These are phyloP conservation scores for Ceratocystis colombiana DNA, from an alignment of 2,329 filamentous ascomycete genomes.

Conservation along the genomic window DNA sequence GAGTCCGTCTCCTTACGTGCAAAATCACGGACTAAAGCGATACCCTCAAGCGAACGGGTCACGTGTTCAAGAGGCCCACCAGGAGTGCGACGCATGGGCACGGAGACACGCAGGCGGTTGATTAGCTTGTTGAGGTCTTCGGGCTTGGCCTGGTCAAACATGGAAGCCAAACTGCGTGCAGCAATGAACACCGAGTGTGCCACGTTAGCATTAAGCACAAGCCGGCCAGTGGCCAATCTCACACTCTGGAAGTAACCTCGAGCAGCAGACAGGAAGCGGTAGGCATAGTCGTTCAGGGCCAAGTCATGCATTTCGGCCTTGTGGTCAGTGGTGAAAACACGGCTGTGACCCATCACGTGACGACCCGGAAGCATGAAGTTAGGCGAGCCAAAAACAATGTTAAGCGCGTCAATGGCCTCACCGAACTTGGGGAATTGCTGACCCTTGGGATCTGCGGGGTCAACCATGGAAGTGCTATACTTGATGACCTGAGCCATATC, in stretches of 20 bases:
- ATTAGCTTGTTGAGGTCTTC: constrained; percentile 44
- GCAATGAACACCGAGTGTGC: constrained; percentile 42
- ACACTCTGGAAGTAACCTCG: constrained; percentile 49
- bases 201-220: constrained; percentile 48
- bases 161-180: constrained; percentile 26
- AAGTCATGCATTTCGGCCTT: constrained; percentile 18
- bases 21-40: constrained; percentile 16
- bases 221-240: constrained; percentile 43
- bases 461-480: constrained; percentile 39
- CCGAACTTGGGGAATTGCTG: constrained; percentile 41
- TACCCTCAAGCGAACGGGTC: constrained; percentile 13
- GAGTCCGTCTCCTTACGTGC: constrained; percentile 6
- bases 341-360: constrained; percentile 38
- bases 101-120: constrained; percentile 17
- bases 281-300: constrained; percentile 29
- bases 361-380: constrained; percentile 34
- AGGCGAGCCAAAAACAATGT: constrained; percentile 41
- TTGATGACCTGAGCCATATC: constrained; percentile 36
- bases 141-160: constrained; percentile 29
- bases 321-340: constrained; percentile 38
- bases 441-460: constrained; percentile 31
- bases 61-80: constrained; percentile 16
- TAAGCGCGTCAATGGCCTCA: constrained; percentile 43
- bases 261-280: constrained; percentile 31
- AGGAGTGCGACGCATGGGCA: constrained; percentile 17